Evolutionary conservation across 2,329 filamentous ascomycete species (phyloP), one percentile per base, ranked within the genome.

Genomic region (Arachnopeziza araneosa): DNA sequence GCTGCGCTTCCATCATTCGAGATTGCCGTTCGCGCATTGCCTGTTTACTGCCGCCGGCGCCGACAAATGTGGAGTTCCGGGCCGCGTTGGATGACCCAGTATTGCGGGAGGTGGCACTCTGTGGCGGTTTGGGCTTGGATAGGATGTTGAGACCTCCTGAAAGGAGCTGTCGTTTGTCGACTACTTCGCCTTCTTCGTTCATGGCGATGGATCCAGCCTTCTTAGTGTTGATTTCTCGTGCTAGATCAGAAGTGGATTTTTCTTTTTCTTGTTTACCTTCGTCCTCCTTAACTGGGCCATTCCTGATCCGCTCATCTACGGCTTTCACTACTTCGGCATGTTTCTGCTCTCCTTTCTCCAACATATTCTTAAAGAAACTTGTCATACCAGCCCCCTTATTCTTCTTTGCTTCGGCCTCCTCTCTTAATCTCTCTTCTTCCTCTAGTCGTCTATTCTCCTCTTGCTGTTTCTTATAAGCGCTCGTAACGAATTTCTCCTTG

Each of bases 401-500:
- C 72, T 85, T 86, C 72, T 80, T 81, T 24, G 82, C 80, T 68
- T 89, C 81, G 48, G 79, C 82, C 68, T 87, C 88, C 67, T 90
- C 87, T 60, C 80, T 78, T 60, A 73, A 75, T 70, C 79, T 82
- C 75, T 95, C 90, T 70, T 91, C 89, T 64, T 86, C 88, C 69
- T 93, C 89, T 9, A 90, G 70, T 58, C 80, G 77, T 66, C 80
- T 78, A 65, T 90, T 86, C 73, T 93, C 90, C 71, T 88, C 89
- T 69, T 93, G 89, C 71, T 93, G 90, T 70, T 82, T 81, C 77
- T 89, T 91, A 73, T 95, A 96, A 44, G 90, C 90, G 60, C 86
- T 87, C 0, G 90, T 95, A 36, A 95, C 91, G 67, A 95, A 95
- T 74, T 88, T 90, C 71, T 95, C 91, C 76, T 93, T 95, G 68